phyloP scores from a whole-genome alignment of 2,329 filamentous ascomycete genomes.

The Verticillium nubilum region DNA sequence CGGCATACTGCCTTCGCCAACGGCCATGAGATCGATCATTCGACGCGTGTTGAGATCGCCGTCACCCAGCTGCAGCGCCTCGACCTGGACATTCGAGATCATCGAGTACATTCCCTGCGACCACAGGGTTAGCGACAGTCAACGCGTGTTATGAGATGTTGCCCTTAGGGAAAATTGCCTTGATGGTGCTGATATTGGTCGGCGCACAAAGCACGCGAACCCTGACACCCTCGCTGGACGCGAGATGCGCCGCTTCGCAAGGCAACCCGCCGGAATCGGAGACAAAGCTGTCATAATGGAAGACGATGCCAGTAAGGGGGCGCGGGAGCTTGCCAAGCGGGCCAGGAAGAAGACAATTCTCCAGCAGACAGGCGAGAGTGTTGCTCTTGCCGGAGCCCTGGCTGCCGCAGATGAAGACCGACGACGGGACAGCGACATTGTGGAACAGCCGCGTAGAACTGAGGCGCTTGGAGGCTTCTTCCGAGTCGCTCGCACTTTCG shows the following conservation, averaged over 20 bases:
- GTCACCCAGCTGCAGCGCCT: constrained; percentile 45
- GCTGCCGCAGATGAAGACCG: constrained; percentile 58
- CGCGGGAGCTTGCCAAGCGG: constrained; percentile 37
- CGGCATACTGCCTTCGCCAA: constrained; percentile 36
- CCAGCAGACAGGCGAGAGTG: constrained; percentile 48
- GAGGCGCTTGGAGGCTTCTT: too few species aligned
- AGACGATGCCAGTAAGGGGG: constrained; percentile 55
- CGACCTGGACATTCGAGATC: constrained; percentile 39
- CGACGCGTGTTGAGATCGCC: constrained; percentile 49
- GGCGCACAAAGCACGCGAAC: constrained; percentile 51
- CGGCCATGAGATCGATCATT: constrained; percentile 57
- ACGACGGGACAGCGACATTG: constrained; percentile 46
- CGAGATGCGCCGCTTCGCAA: constrained; percentile 56
- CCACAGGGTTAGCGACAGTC: not conserved
- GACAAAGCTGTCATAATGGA: constrained; percentile 57
- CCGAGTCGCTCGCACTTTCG: too few species aligned
- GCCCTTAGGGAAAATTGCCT: not conserved
- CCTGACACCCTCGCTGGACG: constrained; percentile 32
- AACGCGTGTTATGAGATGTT: not conserved
- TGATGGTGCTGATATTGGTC: constrained; percentile 39
- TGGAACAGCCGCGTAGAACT: constrained; percentile 31
- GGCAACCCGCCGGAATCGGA: constrained; percentile 41
- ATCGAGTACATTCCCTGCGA: constrained; percentile 31
- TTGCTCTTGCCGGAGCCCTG: constrained; percentile 63
- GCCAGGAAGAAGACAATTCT: constrained; percentile 49